Conservation (phyloP, 768 basidiomycete species). For the Tubosaeta sp. region DNA sequence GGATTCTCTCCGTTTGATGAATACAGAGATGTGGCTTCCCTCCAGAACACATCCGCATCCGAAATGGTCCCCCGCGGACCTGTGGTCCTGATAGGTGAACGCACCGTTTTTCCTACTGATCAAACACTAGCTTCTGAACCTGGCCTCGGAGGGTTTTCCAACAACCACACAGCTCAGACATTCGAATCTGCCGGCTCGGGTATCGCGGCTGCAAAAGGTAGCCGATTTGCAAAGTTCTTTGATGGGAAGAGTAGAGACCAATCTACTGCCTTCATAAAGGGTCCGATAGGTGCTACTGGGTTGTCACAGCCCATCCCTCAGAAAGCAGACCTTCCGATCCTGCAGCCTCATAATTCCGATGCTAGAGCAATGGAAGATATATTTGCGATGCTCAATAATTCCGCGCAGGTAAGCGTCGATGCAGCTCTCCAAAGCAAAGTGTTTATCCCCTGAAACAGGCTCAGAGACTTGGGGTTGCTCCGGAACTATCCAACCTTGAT, state of each 20-base stretch:
- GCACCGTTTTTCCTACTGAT: conserved; percentile 20
- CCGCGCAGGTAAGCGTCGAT: conserved; percentile 56
- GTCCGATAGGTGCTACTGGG: conserved; percentile 35
- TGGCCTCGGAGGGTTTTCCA: conserved; percentile 14
- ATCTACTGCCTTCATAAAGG: conserved; percentile 32
- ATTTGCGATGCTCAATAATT: conserved; percentile 75
- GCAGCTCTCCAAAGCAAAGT: not conserved
- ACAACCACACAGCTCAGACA: conserved; percentile 11
- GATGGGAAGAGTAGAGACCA: conserved; percentile 62
- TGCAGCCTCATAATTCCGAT: conserved; percentile 41
- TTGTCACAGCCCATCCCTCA: conserved; percentile 46
- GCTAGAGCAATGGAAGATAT: conserved; percentile 73
- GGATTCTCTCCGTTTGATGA: conserved; percentile 61
- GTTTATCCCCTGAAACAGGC: conserved; percentile 21
- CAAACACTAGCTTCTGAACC: conserved; percentile 17
- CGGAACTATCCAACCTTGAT: conserved; percentile 25
- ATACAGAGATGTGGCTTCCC: conserved; percentile 13
- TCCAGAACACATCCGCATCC: conserved; percentile 9
- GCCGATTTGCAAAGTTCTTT: conserved; percentile 85
- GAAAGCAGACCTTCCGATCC: conserved; percentile 41
- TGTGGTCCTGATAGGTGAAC: conserved; percentile 17
- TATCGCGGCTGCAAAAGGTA: conserved; percentile 60
- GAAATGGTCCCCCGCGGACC: conserved; percentile 22
- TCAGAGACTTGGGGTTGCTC: conserved; percentile 22
- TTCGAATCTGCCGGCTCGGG: conserved; percentile 37